Evolutionary conservation across 768 basidiomycete species (phyloP).

Genomic region (Pleurotus ostreatus): DNA sequence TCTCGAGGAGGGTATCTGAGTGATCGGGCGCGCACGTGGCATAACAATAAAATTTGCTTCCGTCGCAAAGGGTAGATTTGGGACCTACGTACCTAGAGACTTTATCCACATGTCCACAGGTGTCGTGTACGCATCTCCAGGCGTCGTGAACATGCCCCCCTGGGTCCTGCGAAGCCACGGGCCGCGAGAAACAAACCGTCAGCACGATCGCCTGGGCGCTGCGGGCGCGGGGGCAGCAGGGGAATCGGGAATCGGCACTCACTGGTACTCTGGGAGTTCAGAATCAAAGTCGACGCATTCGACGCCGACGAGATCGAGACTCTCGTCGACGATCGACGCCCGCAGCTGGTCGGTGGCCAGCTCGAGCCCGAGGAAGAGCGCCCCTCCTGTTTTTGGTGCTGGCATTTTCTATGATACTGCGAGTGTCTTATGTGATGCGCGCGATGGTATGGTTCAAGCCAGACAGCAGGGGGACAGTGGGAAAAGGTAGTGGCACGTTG

Average conservation of each 20-base stretch:
- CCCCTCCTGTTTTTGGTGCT: conserved; percentile 38
- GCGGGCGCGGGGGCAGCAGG: conserved; percentile 13
- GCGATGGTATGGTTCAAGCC: too few relatives aligned
- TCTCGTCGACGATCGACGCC: conserved; percentile 80
- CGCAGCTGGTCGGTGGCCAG: conserved; percentile 81
- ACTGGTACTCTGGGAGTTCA: conserved; percentile 80
- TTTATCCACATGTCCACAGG: conserved; percentile 92
- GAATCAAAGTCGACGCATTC: conserved; percentile 82
- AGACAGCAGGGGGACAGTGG: too few relatives aligned
- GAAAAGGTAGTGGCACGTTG: too few relatives aligned
- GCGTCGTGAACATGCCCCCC: conserved; percentile 82
- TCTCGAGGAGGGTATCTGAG: conserved; percentile 71
- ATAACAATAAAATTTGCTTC: conserved; percentile 54
- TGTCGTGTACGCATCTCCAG: conserved; percentile 83
- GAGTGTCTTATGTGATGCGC: neutral
- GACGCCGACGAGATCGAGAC: conserved; percentile 75
- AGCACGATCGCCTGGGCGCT: neutral
- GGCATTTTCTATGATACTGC: conserved; percentile 28
- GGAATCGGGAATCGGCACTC: conserved; percentile 28
- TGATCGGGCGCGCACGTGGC: conserved; percentile 15
- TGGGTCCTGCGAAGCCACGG: conserved; percentile 53
- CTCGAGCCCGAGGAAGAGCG: conserved; percentile 82
- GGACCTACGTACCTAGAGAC: conserved; percentile 60
- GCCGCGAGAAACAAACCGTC: conserved; percentile 1
- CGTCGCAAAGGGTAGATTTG: conserved; percentile 29